Conservation (phyloP, 2,329 filamentous ascomycete genomes). For the Cordyceps tenuipes region DNA sequence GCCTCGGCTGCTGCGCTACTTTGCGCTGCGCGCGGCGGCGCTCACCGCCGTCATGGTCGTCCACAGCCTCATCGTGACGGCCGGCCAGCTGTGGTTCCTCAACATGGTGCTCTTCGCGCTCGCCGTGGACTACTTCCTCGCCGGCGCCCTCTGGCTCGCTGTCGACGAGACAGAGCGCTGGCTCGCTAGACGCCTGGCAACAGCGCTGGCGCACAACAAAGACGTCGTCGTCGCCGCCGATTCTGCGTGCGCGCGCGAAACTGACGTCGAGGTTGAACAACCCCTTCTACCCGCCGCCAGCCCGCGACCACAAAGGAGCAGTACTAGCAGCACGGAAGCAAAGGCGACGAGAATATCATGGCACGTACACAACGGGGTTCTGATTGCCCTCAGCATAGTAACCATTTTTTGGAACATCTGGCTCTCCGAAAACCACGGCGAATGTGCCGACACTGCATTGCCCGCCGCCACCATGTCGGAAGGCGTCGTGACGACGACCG, state of each 20-base stretch:
- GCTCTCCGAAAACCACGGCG: conserved; percentile 32
- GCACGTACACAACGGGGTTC: conserved; percentile 31
- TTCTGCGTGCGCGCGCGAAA: neutral
- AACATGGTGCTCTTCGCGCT: conserved; percentile 37
- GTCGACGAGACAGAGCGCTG: conserved; percentile 27
- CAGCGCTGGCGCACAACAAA: neutral
- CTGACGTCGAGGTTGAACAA: conserved; percentile 21
- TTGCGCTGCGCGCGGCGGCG: conserved; percentile 28
- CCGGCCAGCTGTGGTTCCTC: conserved; percentile 31
- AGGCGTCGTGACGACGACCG: neutral
- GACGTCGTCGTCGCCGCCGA: too few species aligned
- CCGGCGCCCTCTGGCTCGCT: conserved; percentile 32
- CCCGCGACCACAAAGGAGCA: neutral
- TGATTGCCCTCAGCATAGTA: conserved; percentile 26
- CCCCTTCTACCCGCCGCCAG: conserved; percentile 20
- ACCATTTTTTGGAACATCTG: conserved; percentile 40
- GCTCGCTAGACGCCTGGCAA: conserved; percentile 21
- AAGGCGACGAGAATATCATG: conserved; percentile 24
- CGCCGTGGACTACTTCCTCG: conserved; percentile 37
- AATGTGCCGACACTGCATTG: conserved; percentile 21
- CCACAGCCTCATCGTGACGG: conserved; percentile 25
- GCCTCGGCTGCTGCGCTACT: conserved; percentile 28
- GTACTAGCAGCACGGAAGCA: neutral
- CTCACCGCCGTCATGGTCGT: conserved; percentile 26
- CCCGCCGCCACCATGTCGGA: neutral